A percentile compares a stretch with the other conserved stretches of the same genome.
Conservation (phyloP, 2,329 filamentous ascomycete species). For the Trichoderma arundinaceum region DNA sequence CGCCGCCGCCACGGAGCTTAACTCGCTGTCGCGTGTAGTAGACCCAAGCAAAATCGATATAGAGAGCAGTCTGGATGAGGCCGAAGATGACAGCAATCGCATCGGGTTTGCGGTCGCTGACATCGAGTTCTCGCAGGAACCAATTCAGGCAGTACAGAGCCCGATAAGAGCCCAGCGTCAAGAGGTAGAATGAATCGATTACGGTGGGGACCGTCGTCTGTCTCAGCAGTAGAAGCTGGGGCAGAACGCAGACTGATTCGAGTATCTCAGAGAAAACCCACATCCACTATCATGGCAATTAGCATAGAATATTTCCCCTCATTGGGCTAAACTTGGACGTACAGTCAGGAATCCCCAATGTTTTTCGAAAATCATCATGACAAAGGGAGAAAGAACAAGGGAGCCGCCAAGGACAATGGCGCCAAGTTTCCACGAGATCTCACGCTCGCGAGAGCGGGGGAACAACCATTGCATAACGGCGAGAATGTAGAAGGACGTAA, state of each 20-base stretch:
- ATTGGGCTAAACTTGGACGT: constrained; percentile 36
- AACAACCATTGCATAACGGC: constrained; percentile 85
- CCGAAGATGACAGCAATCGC: constrained; percentile 83
- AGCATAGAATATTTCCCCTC: not conserved
- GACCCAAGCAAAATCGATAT: constrained; percentile 95
- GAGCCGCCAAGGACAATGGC: constrained; percentile 70
- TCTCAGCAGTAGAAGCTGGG: constrained; percentile 87
- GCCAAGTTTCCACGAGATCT: constrained; percentile 92
- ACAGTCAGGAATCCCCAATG: constrained; percentile 59
- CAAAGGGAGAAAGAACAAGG: constrained; percentile 71
- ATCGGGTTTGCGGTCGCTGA: constrained; percentile 64
- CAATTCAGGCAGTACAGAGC: constrained; percentile 91
- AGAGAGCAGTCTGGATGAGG: constrained; percentile 85
- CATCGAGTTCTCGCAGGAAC: constrained; percentile 72
- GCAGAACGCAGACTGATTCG: constrained; percentile 88
- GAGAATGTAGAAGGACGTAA: constrained; percentile 84
- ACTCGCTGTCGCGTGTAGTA: constrained; percentile 93
- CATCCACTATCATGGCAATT: constrained; percentile 62
- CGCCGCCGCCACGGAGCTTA: constrained; percentile 83
- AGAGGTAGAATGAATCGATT: constrained; percentile 94
- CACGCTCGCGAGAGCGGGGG: constrained; percentile 84
- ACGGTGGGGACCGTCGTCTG: constrained; percentile 96
- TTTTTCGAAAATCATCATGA: constrained; percentile 69
- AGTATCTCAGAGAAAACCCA: constrained; percentile 92
- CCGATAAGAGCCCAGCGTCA: constrained; percentile 85